These are phyloP conservation scores for Schizochytrium sp. DNA, from an alignment of 108 stramenopile species.

Conservation along the genomic window DNA sequence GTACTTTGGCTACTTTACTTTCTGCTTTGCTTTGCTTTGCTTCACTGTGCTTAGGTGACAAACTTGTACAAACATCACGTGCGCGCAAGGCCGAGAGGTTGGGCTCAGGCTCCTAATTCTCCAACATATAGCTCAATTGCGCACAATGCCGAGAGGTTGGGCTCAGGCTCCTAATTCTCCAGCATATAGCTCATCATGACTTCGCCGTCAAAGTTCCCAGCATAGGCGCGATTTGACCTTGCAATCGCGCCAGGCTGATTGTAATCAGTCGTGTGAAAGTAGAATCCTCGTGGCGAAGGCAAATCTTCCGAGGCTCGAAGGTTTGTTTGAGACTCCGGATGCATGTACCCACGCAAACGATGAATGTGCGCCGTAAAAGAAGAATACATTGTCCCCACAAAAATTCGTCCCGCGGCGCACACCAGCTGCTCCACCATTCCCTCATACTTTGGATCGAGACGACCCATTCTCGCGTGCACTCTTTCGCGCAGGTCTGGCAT, in stretches of 20 bases:
- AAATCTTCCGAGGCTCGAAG: not conserved
- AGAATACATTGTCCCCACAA: slow-evolving; percentile 70
- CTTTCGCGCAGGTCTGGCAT: not conserved
- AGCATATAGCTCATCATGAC: not conserved
- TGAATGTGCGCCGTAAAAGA: slow-evolving; percentile 64
- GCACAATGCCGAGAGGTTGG: too few species aligned
- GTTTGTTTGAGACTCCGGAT: not conserved
- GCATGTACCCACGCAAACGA: slow-evolving; percentile 28
- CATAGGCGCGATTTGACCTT: not conserved
- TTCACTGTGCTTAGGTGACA: too few species aligned
- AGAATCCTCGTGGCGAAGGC: not conserved
- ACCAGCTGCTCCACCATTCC: slow-evolving; percentile 86
- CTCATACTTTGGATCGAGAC: slow-evolving; percentile 52
- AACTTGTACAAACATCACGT: too few species aligned
- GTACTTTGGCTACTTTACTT: too few species aligned
- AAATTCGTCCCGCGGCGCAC: slow-evolving; percentile 51
- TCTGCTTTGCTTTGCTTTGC: too few species aligned
- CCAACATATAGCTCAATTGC: not conserved
- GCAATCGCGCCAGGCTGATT: not conserved
- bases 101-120: too few species aligned
- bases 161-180: too few species aligned
- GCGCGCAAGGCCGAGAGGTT: too few species aligned
- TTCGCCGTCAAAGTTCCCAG: not conserved
- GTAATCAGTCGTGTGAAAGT: not conserved
- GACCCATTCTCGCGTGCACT: not conserved